A percentile compares a stretch with the other conserved stretches of the same genome.
phyloP scores from a whole-genome alignment of 805 yeast species.

The Barnettozyma salicaria region DNA sequence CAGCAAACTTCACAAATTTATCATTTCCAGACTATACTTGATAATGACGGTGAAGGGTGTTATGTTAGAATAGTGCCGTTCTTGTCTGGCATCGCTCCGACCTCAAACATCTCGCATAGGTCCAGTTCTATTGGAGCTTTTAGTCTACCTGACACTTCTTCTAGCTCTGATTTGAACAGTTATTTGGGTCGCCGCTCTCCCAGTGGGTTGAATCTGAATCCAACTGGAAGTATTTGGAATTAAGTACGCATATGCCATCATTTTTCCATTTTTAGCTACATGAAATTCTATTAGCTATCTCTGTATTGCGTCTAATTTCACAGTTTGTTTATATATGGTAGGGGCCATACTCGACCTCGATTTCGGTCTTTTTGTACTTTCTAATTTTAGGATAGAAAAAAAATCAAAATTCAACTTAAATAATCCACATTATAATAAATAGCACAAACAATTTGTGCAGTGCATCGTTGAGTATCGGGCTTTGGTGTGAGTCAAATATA shows the following conservation, averaged over 20 bases:
- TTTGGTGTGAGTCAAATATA: too few relatives aligned
- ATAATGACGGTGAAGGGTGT: constrained; percentile 12
- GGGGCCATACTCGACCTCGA: too few relatives aligned
- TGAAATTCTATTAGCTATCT: not conserved
- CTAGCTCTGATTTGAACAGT: not conserved
- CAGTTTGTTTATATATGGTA: too few relatives aligned
- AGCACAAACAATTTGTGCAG: too few relatives aligned
- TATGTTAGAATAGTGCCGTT: constrained; percentile 13
- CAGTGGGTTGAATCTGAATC: not conserved
- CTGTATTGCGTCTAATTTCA: too few relatives aligned
- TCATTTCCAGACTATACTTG: constrained; percentile 11
- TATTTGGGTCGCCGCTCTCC: not conserved
- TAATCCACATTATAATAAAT: too few relatives aligned
- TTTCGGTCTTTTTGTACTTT: too few relatives aligned
- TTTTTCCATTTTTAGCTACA: too few relatives aligned
- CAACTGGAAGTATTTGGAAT: constrained; percentile 6
- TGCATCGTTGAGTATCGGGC: too few relatives aligned
- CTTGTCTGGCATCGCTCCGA: not conserved
- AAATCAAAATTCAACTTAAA: not conserved
- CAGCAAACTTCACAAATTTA: constrained; percentile 12
- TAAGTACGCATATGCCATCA: not conserved
- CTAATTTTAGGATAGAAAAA: constrained; percentile 5
- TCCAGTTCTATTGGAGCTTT: not conserved
- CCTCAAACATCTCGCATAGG: not conserved
- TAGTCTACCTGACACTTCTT: not conserved